Percentiles rank a stretch among this genome's conserved stretches.
Evolutionary conservation across 176 grass and related monocot genomes (phyloP).

Genomic region (Neostapfia colusana): DNA sequence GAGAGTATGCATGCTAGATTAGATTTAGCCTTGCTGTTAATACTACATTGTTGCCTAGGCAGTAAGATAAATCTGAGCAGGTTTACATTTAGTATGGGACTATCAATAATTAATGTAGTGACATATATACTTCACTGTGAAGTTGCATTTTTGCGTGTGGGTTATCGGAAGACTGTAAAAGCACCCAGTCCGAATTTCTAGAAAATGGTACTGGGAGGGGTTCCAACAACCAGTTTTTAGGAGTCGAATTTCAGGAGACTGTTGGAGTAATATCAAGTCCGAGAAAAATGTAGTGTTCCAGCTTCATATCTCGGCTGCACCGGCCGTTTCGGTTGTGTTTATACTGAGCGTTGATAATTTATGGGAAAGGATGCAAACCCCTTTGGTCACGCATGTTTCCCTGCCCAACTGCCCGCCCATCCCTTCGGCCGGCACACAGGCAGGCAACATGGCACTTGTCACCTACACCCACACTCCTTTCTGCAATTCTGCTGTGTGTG

Average conservation of each 20-base stretch:
- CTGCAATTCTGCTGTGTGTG: too few relatives aligned
- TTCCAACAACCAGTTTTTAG: too few relatives aligned
- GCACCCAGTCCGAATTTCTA: too few relatives aligned
- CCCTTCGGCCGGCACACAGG: neutral
- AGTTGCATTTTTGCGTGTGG: too few relatives aligned
- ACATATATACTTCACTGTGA: neutral
- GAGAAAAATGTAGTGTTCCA: too few relatives aligned
- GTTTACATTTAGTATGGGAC: neutral
- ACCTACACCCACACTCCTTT: neutral
- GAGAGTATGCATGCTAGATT: neutral
- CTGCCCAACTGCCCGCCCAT: conserved; percentile 26
- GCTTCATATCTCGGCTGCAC: neutral
- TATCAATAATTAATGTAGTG: neutral
- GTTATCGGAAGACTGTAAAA: too few relatives aligned
- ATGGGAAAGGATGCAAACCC: too few relatives aligned
- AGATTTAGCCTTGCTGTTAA: neutral
- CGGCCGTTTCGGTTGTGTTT: neutral
- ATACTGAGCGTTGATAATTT: neutral
- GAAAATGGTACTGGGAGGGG: too few relatives aligned
- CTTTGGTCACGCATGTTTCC: conserved; percentile 30
- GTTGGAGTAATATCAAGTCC: too few relatives aligned
- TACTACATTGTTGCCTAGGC: neutral
- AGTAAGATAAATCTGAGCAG: neutral
- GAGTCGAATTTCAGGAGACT: too few relatives aligned
- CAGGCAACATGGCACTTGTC: neutral